phyloP scores from a whole-genome alignment of 2,329 filamentous ascomycete species.

The Fusarium pseudocircinatum region DNA sequence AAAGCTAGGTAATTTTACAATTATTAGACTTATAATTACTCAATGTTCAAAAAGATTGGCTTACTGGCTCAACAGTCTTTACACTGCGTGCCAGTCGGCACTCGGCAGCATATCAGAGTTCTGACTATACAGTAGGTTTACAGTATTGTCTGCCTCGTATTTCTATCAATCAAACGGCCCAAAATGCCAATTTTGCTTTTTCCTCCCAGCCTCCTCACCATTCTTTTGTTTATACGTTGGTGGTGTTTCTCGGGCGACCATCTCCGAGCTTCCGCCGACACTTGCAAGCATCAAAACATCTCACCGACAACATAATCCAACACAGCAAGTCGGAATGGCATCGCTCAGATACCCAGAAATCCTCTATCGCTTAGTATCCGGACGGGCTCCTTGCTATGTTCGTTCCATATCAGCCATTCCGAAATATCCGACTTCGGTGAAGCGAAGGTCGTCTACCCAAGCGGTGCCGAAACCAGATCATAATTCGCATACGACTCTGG shows the following conservation, averaged over 20 bases:
- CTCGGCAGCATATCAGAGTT: too few relatives aligned
- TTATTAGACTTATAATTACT: not conserved
- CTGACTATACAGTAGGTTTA: too few relatives aligned
- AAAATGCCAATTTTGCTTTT: too few relatives aligned
- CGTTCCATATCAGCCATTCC: not conserved
- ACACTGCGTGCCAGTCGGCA: not conserved
- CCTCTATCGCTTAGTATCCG: accelerated
- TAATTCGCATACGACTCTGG: not conserved
- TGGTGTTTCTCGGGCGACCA: not conserved
- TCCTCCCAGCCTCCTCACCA: not conserved
- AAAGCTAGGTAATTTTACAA: not conserved
- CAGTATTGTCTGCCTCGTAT: too few relatives aligned
- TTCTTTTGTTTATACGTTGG: not conserved
- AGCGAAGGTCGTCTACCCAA: not conserved
- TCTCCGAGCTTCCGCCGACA: not conserved
- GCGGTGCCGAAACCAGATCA: not conserved
- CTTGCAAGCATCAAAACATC: not conserved
- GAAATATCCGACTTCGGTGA: not conserved
- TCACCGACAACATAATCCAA: not conserved
- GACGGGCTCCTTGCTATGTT: accelerated
- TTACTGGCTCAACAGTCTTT: not conserved
- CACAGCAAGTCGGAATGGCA: not conserved
- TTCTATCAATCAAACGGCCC: too few relatives aligned
- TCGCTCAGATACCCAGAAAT: not conserved
- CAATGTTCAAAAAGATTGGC: not conserved